Conservation (phyloP, 768 basidiomycete genomes). For the Psilocybe cyanescens region DNA sequence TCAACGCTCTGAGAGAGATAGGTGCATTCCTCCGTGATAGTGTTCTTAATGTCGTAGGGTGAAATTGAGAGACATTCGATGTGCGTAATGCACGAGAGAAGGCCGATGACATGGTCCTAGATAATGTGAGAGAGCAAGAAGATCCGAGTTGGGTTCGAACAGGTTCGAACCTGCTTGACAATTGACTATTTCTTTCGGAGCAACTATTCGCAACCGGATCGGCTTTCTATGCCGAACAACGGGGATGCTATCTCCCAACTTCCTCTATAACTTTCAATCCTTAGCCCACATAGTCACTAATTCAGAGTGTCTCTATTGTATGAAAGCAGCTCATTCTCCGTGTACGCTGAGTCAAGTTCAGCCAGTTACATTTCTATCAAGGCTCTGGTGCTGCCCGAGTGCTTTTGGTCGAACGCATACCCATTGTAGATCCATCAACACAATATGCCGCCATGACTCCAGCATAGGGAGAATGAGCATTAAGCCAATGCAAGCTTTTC, state of each 20-base stretch:
- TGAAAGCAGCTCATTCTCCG: too few relatives aligned
- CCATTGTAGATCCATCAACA: too few relatives aligned
- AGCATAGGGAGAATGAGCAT: too few relatives aligned
- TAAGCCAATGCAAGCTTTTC: too few relatives aligned
- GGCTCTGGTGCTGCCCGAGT: too few relatives aligned
- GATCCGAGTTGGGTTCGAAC: background rate
- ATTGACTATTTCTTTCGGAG: constrained; percentile 8
- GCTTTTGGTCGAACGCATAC: too few relatives aligned
- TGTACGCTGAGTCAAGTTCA: too few relatives aligned
- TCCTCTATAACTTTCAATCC: background rate
- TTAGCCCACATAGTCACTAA: too few relatives aligned
- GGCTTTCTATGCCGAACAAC: constrained; percentile 4
- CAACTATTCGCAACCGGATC: background rate
- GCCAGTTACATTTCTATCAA: too few relatives aligned
- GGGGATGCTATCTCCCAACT: background rate
- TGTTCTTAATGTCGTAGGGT: background rate
- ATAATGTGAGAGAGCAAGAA: constrained; percentile 3
- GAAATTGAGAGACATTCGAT: constrained; percentile 4
- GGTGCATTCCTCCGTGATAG: constrained; percentile 3
- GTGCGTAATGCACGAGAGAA: constrained; percentile 23
- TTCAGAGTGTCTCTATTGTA: too few relatives aligned
- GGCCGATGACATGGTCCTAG: constrained; percentile 24
- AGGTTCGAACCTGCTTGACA: background rate
- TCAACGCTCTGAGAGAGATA: constrained; percentile 14
- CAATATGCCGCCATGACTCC: too few relatives aligned